Evolutionary conservation across 768 basidiomycete species (phyloP), one percentile per base, ranked within the genome.

Genomic region (Trametes coccinea): DNA sequence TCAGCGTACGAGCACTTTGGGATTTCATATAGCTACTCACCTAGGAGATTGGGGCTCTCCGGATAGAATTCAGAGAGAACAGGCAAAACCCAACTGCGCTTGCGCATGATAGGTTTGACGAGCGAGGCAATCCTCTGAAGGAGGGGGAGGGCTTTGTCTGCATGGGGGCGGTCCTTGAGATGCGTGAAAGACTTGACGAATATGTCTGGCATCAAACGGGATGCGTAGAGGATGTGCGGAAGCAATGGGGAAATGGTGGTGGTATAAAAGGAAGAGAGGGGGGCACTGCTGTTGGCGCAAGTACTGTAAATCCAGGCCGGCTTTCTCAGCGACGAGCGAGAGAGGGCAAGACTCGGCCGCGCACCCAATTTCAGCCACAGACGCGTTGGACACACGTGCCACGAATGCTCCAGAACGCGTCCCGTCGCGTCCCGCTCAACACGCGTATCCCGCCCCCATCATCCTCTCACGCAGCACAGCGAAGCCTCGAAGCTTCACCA

Each of bases 81-180:
- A 30, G 90, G 89, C 30, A 93, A 78, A 30, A 82, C 79, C 95
- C 95, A 98, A 4, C 76, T 76, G 66, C 88, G 88, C 66, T 88
- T 92, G 59, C 87, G 79, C 95, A 97, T 97, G 65, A 98, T 93
- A 6, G 95, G 95, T 73, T 95, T 95, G 52, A 96, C 93, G 51
- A 92, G 80, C 1, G 87, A 86, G 0, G 89, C 87, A 33, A 92
- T 79, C 63, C 81, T 81, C 66, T 89, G 82, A 40, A 95, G 79
- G 70, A 90, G 77, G 14, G 78, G 72, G 45, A 92, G 78, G 16
- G 93, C 92, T 41, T 83, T 80, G 63, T 89, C 83, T 46, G 85
- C 82, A 66, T 84, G 82, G 41, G 87, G 87, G 68, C 79, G 81
- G 59, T 81, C 82, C 62, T 85, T 89, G 63, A 94, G 80, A 71